These are phyloP conservation scores for Paraglomus occultum DNA, from an alignment of 192 early-diverging fungal species.

Conservation along the genomic window DNA sequence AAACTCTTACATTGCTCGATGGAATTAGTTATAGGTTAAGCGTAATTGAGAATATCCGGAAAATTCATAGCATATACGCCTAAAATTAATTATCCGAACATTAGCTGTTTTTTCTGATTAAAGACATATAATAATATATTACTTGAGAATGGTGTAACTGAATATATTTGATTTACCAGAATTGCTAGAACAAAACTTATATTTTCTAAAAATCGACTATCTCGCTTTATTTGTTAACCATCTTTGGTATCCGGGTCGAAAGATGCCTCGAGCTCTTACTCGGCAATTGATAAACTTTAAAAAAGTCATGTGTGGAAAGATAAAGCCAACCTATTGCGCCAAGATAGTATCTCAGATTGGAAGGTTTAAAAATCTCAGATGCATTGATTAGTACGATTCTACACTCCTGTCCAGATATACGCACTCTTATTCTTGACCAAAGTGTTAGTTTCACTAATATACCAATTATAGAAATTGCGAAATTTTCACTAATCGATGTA, in stretches of 20 bases:
- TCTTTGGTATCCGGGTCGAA: slow-evolving; percentile 13
- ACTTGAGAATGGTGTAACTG: slow-evolving; percentile 6
- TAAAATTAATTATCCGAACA: too few relatives aligned
- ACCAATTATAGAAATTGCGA: slow-evolving; percentile 25
- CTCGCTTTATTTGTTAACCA: slow-evolving; percentile 16
- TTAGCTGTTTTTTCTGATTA: background rate
- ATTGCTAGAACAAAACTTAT: slow-evolving; percentile 24
- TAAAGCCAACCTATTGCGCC: slow-evolving; percentile 11
- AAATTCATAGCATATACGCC: slow-evolving; percentile 10
- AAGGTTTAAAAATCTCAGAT: slow-evolving; percentile 26
- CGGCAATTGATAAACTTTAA: slow-evolving; percentile 17
- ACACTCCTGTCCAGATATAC: slow-evolving; percentile 20
- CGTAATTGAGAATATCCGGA: slow-evolving; percentile 14
- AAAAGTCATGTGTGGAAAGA: slow-evolving; percentile 12
- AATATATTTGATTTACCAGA: slow-evolving; percentile 27
- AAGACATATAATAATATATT: slow-evolving; percentile 9
- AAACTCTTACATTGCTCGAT: slow-evolving; percentile 19
- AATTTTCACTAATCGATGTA: slow-evolving; percentile 15
- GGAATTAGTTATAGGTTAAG: slow-evolving; percentile 14
- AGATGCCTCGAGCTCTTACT: slow-evolving; percentile 11
- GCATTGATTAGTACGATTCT: slow-evolving; percentile 19
- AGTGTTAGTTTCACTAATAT: slow-evolving; percentile 16
- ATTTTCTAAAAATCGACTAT: slow-evolving; percentile 27
- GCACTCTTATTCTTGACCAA: slow-evolving; percentile 22
- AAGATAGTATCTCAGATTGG: slow-evolving; percentile 16